A percentile compares a stretch with the other conserved stretches of the same genome.
Evolutionary conservation across 805 yeast species (phyloP).

Genomic region (Isabelozyma rhagii): DNA sequence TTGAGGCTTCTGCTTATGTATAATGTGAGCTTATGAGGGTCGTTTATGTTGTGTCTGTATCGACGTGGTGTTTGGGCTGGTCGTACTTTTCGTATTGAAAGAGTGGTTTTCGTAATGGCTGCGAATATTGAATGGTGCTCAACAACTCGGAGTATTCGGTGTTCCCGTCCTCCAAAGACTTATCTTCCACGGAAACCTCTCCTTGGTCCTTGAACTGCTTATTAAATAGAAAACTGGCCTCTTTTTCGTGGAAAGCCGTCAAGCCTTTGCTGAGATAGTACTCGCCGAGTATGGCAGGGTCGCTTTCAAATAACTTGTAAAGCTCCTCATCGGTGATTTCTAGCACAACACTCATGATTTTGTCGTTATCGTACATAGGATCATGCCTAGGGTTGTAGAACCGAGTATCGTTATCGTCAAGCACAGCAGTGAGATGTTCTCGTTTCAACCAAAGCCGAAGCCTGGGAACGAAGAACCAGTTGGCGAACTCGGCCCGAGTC

Average conservation of each 20-base stretch:
- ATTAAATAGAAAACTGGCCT: constrained; percentile 13
- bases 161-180: background rate
- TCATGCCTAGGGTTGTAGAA: background rate
- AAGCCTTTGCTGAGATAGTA: constrained; percentile 15
- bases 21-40: no score
- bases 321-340: constrained; percentile 23
- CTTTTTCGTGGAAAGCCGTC: constrained; percentile 17
- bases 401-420: constrained; percentile 3
- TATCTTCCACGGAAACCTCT: background rate
- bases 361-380: constrained; percentile 6
- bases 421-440: constrained; percentile 3
- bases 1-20: no score
- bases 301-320: constrained; percentile 15
- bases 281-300: constrained; percentile 16
- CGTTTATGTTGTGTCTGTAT: no score
- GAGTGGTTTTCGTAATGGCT: constrained; percentile 13
- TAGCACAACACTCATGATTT: constrained; percentile 10
- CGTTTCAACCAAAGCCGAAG: constrained; percentile 16
- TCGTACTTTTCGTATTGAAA: constrained; percentile 13
- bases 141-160: constrained; percentile 9
- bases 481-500: constrained; percentile 7
- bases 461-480: constrained; percentile 14
- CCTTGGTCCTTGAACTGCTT: background rate
- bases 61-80: constrained; percentile 11
- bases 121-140: constrained; percentile 9